Evolutionary conservation across 306 rosid genomes (phyloP).

Genomic region (Sophora flavescens): DNA sequence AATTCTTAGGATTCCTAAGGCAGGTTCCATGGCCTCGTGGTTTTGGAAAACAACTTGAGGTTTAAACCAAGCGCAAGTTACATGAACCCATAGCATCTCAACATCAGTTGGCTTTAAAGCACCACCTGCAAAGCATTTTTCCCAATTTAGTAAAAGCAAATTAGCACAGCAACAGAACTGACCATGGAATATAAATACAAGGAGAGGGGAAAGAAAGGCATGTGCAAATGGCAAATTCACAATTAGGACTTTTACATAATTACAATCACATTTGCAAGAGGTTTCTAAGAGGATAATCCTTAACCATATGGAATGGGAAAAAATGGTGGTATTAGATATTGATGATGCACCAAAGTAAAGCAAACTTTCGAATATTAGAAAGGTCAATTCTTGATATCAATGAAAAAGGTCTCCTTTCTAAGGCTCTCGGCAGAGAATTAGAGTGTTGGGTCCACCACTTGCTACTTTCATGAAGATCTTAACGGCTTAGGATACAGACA

Average conservation of each 20-base stretch:
- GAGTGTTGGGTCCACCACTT: slow-evolving; percentile 28
- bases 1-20: slow-evolving; percentile 85
- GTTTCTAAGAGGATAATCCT: slow-evolving; percentile 19
- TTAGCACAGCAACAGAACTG: slow-evolving; percentile 29
- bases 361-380: slow-evolving; percentile 9
- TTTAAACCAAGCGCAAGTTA: slow-evolving; percentile 96
- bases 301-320: slow-evolving; percentile 9
- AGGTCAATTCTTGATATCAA: slow-evolving; percentile 24
- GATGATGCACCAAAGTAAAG: slow-evolving; percentile 36
- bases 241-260: slow-evolving; percentile 25
- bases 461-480: slow-evolving; percentile 9
- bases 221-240: slow-evolving; percentile 25
- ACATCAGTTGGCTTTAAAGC: slow-evolving; percentile 98
- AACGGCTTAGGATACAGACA: slow-evolving; percentile 26
- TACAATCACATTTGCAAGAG: slow-evolving; percentile 23
- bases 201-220: background rate
- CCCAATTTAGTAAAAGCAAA: slow-evolving; percentile 27
- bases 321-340: slow-evolving; percentile 8
- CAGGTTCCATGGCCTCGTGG: slow-evolving; percentile 94
- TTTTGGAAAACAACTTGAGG: slow-evolving; percentile 84
- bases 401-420: slow-evolving; percentile 25
- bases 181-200: slow-evolving; percentile 27
- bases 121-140: slow-evolving; percentile 73
- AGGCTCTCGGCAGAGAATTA: slow-evolving; percentile 28
- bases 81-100: slow-evolving; percentile 90